Percentiles rank a stretch among this genome's conserved stretches.
Conservation (phyloP, 129 eudicot genomes). For the Ambrosia trifida region DNA sequence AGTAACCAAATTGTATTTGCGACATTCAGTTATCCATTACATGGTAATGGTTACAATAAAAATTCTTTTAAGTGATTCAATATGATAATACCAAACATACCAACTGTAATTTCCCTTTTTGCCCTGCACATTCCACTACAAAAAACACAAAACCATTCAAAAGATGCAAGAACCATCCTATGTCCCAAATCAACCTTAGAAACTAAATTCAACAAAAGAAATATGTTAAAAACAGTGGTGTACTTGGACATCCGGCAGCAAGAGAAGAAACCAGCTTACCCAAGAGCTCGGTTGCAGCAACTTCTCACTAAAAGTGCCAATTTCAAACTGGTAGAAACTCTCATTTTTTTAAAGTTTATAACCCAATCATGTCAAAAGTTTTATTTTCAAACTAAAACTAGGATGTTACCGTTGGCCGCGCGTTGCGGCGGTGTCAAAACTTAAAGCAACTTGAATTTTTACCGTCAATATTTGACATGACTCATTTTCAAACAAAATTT, state of each 20-base stretch:
- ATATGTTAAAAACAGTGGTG: conserved; percentile 33
- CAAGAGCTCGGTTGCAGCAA: conserved; percentile 43
- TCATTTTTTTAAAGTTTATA: not conserved
- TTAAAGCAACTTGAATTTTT: too few relatives aligned
- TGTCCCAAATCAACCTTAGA: conserved; percentile 32
- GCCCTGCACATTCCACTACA: conserved; percentile 39
- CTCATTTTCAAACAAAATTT: too few relatives aligned
- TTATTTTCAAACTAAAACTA: too few relatives aligned
- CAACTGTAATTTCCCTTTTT: conserved; percentile 49
- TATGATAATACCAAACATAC: conserved; percentile 31
- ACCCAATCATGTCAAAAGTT: not conserved
- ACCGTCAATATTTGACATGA: too few relatives aligned
- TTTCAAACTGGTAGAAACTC: too few relatives aligned
- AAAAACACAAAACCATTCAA: conserved; percentile 39
- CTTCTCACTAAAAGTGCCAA: conserved; percentile 25
- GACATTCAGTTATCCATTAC: too few relatives aligned
- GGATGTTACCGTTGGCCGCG: too few relatives aligned
- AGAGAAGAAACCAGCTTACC: conserved; percentile 34
- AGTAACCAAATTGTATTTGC: too few relatives aligned
- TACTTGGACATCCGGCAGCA: conserved; percentile 46
- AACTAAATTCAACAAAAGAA: conserved; percentile 44
- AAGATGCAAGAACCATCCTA: conserved; percentile 34
- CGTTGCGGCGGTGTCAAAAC: too few relatives aligned
- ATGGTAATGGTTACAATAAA: too few relatives aligned
- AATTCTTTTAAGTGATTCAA: too few relatives aligned